phyloP scores from a whole-genome alignment of 225 moss, liverwort and hornwort genomes.

The Bryum argenteum region DNA sequence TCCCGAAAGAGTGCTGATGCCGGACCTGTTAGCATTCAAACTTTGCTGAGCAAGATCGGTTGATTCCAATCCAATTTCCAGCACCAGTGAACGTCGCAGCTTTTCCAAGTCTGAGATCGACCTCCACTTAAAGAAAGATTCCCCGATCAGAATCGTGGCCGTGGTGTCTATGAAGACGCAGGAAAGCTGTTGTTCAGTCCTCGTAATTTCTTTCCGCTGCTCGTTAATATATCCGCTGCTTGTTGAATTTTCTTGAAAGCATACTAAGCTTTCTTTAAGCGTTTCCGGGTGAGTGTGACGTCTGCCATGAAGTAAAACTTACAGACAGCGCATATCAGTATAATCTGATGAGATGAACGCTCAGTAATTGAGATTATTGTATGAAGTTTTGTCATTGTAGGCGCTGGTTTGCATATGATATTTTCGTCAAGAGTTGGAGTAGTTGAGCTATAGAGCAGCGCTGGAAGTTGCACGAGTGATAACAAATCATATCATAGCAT shows the following conservation, averaged over 20 bases:
- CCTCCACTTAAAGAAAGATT: background rate
- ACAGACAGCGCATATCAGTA: too few relatives aligned
- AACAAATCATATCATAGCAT: too few relatives aligned
- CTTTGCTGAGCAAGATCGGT: background rate
- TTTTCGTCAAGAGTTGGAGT: too few relatives aligned
- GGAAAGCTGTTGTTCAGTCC: background rate
- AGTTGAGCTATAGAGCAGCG: too few relatives aligned
- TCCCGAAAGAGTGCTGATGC: too few relatives aligned
- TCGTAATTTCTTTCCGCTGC: background rate
- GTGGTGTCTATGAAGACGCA: background rate
- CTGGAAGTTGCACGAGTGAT: too few relatives aligned
- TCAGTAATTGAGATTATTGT: background rate
- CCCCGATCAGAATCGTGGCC: background rate
- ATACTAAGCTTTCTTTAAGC: too few relatives aligned
- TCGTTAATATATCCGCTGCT: background rate
- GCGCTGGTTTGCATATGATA: too few relatives aligned
- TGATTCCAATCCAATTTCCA: background rate
- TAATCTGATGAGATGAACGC: background rate
- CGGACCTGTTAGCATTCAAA: too few relatives aligned
- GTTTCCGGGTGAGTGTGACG: background rate
- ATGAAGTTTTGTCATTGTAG: too few relatives aligned
- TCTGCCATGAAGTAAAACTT: background rate
- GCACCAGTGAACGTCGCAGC: background rate
- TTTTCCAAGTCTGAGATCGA: background rate
- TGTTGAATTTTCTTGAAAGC: background rate